Base-by-base conservation (phyloP, 2,329 filamentous ascomycete species). In the Fusarium fujikuroi region DNA sequence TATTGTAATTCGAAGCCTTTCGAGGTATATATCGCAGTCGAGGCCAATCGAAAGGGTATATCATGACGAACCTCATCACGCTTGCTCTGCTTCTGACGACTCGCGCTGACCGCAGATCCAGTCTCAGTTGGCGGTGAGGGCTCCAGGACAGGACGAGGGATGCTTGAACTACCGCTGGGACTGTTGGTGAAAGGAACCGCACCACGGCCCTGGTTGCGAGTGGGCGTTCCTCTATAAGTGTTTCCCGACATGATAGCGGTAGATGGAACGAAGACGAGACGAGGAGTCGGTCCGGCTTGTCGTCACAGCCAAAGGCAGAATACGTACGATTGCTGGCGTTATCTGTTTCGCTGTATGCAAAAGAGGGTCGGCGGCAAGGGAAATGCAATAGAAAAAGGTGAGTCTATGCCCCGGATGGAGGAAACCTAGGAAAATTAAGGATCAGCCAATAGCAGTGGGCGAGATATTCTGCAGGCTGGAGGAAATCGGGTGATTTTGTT, bases 31-130 rank as follows among this genome's bases (percentile, higher is more conserved):
- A 67, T 56, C 39, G 58, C 43, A 44, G 50, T 39, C n/a, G 46
- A 49, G 53, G 46, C 30, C 43, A 65, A 60, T 40, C 40, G 32
- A 34, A 53, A 46, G 46, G 34, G 37, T 58, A 66, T 69, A 64
- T 63, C 37, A 60, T 54, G 73, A 86, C 90, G 79, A 87, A 99
- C 96, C 93, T 99, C 96, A 92, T 99, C 96, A 84, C 95, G 92
- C 86, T 98, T 98, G 77, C 92, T 92, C 88, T 98, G 95, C 86
- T 98, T 98, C 83, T 96, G 93, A 80, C 96, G 91, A 84, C 95
- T 98, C 77, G 95, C 93, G 85, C 94, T 98, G 85, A 98, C 89
- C 44, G 93, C 91, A 62, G 94, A 93, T 73, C 81, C 84, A 63
- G 83, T 75, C 77, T 93, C 92, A 84, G 85, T 90, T 73, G 86